These are phyloP conservation scores for Musa acuminata DNA, from an alignment of 176 grass and related monocot species.

Conservation along the genomic window DNA sequence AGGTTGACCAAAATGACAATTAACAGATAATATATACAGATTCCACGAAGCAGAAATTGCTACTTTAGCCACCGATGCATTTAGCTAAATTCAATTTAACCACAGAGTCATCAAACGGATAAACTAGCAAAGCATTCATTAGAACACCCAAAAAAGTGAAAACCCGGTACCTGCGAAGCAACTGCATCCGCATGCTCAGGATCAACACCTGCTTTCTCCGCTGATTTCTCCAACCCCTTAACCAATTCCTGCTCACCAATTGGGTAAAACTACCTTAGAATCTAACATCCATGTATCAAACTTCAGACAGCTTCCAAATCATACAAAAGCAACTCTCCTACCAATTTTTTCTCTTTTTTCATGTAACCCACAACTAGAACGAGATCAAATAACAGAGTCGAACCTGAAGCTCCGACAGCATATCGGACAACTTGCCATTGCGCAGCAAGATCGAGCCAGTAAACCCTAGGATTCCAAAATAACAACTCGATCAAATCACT, in stretches of 20 bases:
- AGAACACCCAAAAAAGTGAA: too few relatives aligned
- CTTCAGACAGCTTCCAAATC: not conserved
- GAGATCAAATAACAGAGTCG: not conserved
- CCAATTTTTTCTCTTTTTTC: not conserved
- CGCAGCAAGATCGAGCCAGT: conserved; percentile 67
- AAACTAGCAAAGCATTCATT: not conserved
- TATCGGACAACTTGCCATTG: conserved; percentile 68
- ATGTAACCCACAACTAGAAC: not conserved
- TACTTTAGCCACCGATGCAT: not conserved
- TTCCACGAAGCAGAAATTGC: not conserved
- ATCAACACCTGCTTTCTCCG: not conserved
- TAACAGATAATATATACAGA: not conserved
- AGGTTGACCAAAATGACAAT: not conserved
- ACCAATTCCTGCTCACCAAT: conserved; percentile 1
- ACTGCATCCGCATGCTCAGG: not conserved
- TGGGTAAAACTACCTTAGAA: not conserved
- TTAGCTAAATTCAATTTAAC: not conserved
- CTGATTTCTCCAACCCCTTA: conserved; percentile 7
- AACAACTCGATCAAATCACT: not conserved
- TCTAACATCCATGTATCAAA: not conserved
- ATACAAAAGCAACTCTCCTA: not conserved
- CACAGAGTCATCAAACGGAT: too few relatives aligned
- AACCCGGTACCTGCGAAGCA: not conserved
- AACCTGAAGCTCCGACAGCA: conserved; percentile 81
- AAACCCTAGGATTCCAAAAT: conserved; percentile 25